Conservation (phyloP, 805 yeast genomes). For the Schizosaccharomyces osmophilus region DNA sequence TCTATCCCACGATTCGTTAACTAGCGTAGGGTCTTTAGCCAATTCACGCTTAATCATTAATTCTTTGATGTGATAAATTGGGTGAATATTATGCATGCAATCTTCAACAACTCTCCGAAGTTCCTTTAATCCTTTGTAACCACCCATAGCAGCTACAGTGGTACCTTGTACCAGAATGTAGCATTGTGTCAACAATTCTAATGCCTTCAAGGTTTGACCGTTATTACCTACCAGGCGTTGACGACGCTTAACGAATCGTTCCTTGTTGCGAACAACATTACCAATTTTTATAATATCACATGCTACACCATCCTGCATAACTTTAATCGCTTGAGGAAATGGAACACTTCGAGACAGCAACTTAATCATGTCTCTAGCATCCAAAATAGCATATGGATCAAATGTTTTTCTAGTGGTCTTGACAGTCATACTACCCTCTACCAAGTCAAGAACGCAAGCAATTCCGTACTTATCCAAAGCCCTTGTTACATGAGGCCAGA, state of each 20-base stretch:
- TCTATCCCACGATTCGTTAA: constrained; percentile 89
- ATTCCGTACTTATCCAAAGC: constrained; percentile 47
- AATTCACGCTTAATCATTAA: constrained; percentile 91
- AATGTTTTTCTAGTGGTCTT: constrained; percentile 84
- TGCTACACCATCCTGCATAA: constrained; percentile 74
- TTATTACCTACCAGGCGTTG: constrained; percentile 91
- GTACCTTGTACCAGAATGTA: constrained; percentile 91
- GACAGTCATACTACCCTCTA: constrained; percentile 94
- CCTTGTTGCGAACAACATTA: constrained; percentile 66
- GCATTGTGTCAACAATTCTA: constrained; percentile 85
- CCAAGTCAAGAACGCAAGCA: constrained; percentile 66
- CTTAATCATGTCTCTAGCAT: constrained; percentile 85
- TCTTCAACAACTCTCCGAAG: constrained; percentile 87
- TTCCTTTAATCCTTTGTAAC: constrained; percentile 75
- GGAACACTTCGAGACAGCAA: constrained; percentile 89
- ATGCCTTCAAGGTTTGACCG: constrained; percentile 87
- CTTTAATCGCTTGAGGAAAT: constrained; percentile 82
- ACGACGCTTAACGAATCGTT: constrained; percentile 80
- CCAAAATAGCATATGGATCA: constrained; percentile 81
- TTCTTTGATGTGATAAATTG: constrained; percentile 92
- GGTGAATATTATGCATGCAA: constrained; percentile 89
- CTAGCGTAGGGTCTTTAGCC: constrained; percentile 83
- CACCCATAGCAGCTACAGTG: constrained; percentile 93
- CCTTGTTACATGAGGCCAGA: constrained; percentile 84
- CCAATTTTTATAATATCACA: constrained; percentile 94